Percentiles rank a stretch among this genome's conserved stretches.
phyloP scores from a whole-genome alignment of 371 early-diverging fungal species.

The Lichtheimia corymbifera region DNA sequence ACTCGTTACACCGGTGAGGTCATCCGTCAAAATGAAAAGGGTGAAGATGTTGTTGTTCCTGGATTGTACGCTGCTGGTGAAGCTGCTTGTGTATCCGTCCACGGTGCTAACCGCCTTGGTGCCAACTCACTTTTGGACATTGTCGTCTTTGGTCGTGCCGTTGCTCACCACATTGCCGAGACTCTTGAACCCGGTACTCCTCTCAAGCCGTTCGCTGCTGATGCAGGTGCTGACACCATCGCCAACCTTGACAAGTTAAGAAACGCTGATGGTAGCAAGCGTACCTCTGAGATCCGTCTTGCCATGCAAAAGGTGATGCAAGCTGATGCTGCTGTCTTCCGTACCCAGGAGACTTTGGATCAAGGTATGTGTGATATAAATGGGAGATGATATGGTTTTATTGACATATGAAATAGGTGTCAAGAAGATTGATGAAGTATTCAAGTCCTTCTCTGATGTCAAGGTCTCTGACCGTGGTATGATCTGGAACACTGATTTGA shows the following conservation, averaged over 20 bases:
- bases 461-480: constrained; percentile 89
- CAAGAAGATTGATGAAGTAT: constrained; percentile 84
- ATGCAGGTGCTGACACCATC: constrained; percentile 87
- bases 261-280: constrained; percentile 74
- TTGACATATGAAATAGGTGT: constrained; percentile 8
- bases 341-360: constrained; percentile 89
- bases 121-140: constrained; percentile 96
- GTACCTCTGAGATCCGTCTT: constrained; percentile 89
- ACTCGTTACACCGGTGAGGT: constrained; percentile 97
- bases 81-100: constrained; percentile 92
- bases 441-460: constrained; percentile 77
- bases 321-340: constrained; percentile 95
- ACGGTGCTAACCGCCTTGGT: constrained; percentile 98
- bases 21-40: constrained; percentile 70
- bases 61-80: constrained; percentile 97
- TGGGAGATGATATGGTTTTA: background rate
- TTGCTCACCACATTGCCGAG: constrained; percentile 92
- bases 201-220: constrained; percentile 78
- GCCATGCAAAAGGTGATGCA: constrained; percentile 99
- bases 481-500: constrained; percentile 98
- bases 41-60: constrained; percentile 82
- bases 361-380: constrained; percentile 56
- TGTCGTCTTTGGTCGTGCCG: constrained; percentile 97
- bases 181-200: constrained; percentile 86
- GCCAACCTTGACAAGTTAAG: constrained; percentile 93